Conservation (phyloP, 805 yeast species). For the Cyberlindnera americana region DNA sequence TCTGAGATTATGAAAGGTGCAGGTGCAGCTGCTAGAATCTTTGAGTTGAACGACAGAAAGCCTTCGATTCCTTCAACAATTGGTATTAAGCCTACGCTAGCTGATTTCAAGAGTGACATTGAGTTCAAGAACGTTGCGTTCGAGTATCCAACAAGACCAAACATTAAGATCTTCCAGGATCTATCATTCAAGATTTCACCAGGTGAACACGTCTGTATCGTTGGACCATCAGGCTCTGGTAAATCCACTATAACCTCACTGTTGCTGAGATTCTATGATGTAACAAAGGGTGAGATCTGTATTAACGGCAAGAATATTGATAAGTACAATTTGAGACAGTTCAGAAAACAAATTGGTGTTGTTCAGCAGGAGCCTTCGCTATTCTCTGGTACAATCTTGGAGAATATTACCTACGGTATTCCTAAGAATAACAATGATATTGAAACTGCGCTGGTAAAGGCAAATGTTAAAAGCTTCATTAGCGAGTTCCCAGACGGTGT, state of each 20-base stretch:
- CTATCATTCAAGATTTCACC: conserved; percentile 59
- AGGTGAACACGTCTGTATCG: conserved; percentile 90
- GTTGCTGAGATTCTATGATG: conserved; percentile 80
- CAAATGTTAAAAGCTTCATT: conserved; percentile 72
- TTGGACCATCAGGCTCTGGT: conserved; percentile 97
- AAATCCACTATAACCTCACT: conserved; percentile 85
- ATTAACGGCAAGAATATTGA: conserved; percentile 64
- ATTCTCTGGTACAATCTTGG: conserved; percentile 80
- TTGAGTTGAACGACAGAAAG: conserved; percentile 77
- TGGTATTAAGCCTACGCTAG: conserved; percentile 45
- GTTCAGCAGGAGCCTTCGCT: conserved; percentile 92
- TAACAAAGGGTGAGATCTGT: conserved; percentile 55
- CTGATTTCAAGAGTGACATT: conserved; percentile 40
- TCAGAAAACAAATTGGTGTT: conserved; percentile 75
- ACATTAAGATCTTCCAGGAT: conserved; percentile 58
- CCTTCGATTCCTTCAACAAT: conserved; percentile 66
- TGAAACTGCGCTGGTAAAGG: conserved; percentile 55
- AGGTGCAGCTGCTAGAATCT: conserved; percentile 90
- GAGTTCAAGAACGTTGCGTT: conserved; percentile 62
- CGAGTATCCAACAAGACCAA: conserved; percentile 80
- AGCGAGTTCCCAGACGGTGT: conserved; percentile 75
- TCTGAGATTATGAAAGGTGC: conserved; percentile 96
- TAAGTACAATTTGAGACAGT: conserved; percentile 65
- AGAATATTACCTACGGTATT: conserved; percentile 76
- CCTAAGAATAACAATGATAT: conserved; percentile 56